Conservation (phyloP, 176 grass and related monocot species). For the Coix lacrymajobi region DNA sequence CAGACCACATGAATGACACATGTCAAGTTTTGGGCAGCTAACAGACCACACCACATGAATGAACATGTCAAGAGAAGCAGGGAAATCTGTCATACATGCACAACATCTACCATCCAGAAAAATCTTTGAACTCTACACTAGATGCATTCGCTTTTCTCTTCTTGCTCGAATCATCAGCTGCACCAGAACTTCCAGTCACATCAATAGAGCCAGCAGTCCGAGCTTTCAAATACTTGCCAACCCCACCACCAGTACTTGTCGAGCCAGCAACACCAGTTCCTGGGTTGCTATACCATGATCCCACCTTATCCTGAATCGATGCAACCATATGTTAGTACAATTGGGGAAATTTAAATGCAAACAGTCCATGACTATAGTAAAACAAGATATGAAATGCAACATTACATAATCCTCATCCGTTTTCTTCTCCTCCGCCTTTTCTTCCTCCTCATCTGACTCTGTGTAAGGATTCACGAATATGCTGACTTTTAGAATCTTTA, state of each 20-base stretch:
- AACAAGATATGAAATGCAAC: conserved; percentile 19
- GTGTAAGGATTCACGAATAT: conserved; percentile 90
- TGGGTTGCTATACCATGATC: conserved; percentile 89
- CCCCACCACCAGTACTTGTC: conserved; percentile 47
- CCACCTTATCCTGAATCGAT: conserved; percentile 76
- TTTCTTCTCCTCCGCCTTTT: conserved; percentile 69
- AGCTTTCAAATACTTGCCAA: conserved; percentile 89
- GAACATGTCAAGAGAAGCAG: background rate
- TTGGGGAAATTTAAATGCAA: conserved; percentile 15
- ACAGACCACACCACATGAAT: background rate
- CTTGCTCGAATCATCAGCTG: conserved; percentile 58
- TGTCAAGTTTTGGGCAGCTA: conserved; percentile 4
- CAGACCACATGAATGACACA: background rate
- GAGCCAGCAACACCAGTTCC: conserved; percentile 59
- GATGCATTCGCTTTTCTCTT: conserved; percentile 70
- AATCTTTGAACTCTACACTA: conserved; percentile 75
- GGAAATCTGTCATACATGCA: background rate
- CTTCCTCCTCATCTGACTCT: conserved; percentile 89
- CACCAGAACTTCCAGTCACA: conserved; percentile 23
- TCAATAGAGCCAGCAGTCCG: conserved; percentile 39
- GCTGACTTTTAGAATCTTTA: conserved; percentile 75
- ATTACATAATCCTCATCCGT: conserved; percentile 80
- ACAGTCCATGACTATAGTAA: background rate
- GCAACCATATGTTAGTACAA: conserved; percentile 4
- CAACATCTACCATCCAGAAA: conserved; percentile 74